Evolutionary conservation across 805 yeast species (phyloP).

Genomic region (Wickerhamomyces subpelliculosus): DNA sequence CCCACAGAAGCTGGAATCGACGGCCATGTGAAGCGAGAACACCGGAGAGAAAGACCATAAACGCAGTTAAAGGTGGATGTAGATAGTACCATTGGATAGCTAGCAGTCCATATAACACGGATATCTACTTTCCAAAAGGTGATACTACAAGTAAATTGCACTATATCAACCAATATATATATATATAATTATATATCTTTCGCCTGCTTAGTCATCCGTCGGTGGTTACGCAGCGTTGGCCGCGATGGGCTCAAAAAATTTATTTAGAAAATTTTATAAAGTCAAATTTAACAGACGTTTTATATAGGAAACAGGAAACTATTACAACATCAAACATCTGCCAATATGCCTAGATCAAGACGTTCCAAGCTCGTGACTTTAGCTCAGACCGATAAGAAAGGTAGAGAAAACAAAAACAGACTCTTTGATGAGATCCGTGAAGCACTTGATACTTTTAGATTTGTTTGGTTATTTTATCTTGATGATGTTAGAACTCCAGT

Average conservation of each 20-base stretch:
- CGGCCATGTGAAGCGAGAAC: no score
- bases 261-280: not conserved
- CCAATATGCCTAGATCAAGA: conserved; percentile 88
- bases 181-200: no score
- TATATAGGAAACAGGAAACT: no score
- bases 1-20: no score
- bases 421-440: conserved; percentile 87
- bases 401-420: conserved; percentile 84
- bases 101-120: no score
- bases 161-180: no score
- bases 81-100: no score
- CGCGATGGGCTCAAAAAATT: not conserved
- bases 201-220: not conserved
- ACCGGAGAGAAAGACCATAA: no score
- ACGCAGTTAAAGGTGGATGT: no score
- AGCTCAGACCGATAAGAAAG: conserved; percentile 95
- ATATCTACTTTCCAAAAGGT: no score
- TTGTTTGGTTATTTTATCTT: conserved; percentile 78
- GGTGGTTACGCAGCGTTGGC: not conserved
- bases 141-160: no score
- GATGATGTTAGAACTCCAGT: conserved; percentile 96
- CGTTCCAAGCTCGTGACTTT: conserved; percentile 94
- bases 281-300: no score
- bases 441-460: conserved; percentile 68
- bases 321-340: not conserved